These are phyloP conservation scores for Penicillium sp. DNA, from an alignment of 2,329 filamentous ascomycete species.

Conservation along the genomic window DNA sequence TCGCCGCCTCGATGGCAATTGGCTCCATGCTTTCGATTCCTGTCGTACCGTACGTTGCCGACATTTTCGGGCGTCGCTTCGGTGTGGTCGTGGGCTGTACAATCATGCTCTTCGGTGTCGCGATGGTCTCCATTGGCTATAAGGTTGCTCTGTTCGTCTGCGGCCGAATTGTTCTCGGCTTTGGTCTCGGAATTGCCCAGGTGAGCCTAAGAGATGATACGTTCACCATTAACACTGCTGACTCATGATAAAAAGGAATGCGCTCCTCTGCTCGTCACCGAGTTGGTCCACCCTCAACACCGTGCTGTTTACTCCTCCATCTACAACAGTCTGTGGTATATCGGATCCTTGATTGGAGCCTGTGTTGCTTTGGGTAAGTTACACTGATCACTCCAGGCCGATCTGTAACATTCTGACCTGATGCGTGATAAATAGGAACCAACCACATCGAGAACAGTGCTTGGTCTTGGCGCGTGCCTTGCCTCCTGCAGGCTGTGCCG, in stretches of 20 bases:
- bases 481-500: slow-evolving; percentile 59
- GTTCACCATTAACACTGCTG: not conserved
- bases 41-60: slow-evolving; percentile 43
- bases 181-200: slow-evolving; percentile 27
- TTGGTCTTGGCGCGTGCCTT: slow-evolving; percentile 55
- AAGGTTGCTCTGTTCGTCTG: slow-evolving; percentile 41
- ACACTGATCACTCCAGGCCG: not conserved
- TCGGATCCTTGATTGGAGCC: slow-evolving; percentile 24
- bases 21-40: slow-evolving; percentile 46
- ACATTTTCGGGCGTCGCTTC: slow-evolving; percentile 42
- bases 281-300: slow-evolving; percentile 47
- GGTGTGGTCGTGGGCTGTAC: slow-evolving; percentile 44
- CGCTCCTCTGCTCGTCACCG: slow-evolving; percentile 38
- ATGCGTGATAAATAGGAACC: not conserved
- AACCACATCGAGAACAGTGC: slow-evolving; percentile 12
- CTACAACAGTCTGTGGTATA: slow-evolving; percentile 48
- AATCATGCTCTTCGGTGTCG: slow-evolving; percentile 44
- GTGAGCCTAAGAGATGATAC: not conserved
- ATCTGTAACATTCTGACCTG: slow-evolving; percentile 20
- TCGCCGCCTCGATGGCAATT: slow-evolving; percentile 45
- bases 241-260: not conserved
- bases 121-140: slow-evolving; percentile 37
- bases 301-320: slow-evolving; percentile 46
- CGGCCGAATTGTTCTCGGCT: slow-evolving; percentile 36
- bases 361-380: slow-evolving; percentile 1